Evolutionary conservation across 176 grass and related monocot species (phyloP), one percentile per base, ranked within the genome.

Genomic region (Canna indica): DNA sequence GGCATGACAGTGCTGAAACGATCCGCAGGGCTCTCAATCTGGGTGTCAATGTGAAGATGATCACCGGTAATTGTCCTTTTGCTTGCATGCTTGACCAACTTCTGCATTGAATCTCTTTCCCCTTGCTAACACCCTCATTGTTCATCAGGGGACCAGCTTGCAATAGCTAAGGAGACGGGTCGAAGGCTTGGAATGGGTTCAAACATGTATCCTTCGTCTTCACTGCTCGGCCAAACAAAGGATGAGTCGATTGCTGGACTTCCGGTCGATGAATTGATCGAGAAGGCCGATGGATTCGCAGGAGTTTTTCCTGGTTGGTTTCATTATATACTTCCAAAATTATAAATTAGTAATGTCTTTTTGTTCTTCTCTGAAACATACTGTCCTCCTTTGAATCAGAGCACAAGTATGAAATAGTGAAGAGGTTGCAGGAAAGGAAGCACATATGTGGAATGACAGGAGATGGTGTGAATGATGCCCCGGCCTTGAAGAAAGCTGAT

Each of bases 361-460:
- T 59, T 67, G 34, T 41, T 72, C 22, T 69, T 74, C 28, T 18
- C 25, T 1, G 24, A 12, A 11, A 27, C 27, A 13, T 59, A 28
- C 41, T 13, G 1, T 5, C 1, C 26, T 70, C 28, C n/a, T 80
- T 41, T 80, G 36, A 78, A 66, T 76, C 85, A 96, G 92, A 96
- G 74, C 92, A 96, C 76, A 96, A 96, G 61, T 96, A 96, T 67
- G 92, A 96, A 70, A 96, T 96, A 12, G 92, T 96, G 71, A 96
- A 91, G 92, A 91, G 71, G 75, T 59, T 96, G 58, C 92, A 96
- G 75, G 92, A 96, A 76, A 96, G 84, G 86, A 96, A 96, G 42
- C 92, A 96, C 74, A 96, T 96, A 16, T 90, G 90, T 52, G 92
- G 92, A 73, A 96, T 96, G 92, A 96, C 92, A 52, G 92, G 92